These are phyloP conservation scores for Wallacemonas sp. DNA, from an alignment of 208 protist species.

Conservation along the genomic window DNA sequence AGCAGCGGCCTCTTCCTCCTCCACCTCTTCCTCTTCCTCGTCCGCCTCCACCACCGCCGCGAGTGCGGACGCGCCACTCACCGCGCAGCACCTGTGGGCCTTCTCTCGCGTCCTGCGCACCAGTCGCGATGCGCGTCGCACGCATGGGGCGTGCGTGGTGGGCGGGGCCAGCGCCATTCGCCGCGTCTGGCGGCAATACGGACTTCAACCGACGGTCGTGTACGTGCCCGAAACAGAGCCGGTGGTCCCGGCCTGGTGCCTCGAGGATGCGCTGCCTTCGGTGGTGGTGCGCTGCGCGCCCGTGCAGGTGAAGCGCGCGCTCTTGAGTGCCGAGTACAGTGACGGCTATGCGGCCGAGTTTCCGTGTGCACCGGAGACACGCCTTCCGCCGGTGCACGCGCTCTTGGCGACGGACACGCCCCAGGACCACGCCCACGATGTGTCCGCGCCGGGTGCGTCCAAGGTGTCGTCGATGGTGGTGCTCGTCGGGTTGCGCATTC, in stretches of 20 bases:
- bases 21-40: neutral
- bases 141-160: slow-evolving; percentile 69
- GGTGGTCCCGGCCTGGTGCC: slow-evolving; percentile 63
- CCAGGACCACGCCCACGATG: neutral
- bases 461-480: slow-evolving; percentile 63
- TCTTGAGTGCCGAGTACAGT: slow-evolving; percentile 79
- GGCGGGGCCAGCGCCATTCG: slow-evolving; percentile 70
- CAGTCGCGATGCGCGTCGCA: slow-evolving; percentile 45
- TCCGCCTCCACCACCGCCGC: neutral
- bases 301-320: slow-evolving; percentile 60
- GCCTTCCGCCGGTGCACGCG: slow-evolving; percentile 5
- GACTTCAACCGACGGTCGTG: slow-evolving; percentile 69
- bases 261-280: slow-evolving; percentile 59
- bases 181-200: slow-evolving; percentile 75
- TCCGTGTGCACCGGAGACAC: slow-evolving; percentile 25
- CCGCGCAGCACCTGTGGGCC: slow-evolving; percentile 64
- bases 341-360: slow-evolving; percentile 86
- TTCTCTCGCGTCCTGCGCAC: slow-evolving; percentile 54
- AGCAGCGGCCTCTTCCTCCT: neutral
- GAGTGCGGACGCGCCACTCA: slow-evolving; percentile 21
- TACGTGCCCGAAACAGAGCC: slow-evolving; percentile 70
- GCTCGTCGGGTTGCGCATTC: slow-evolving; percentile 80
- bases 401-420: neutral
- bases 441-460: slow-evolving; percentile 7
- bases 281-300: slow-evolving; percentile 73